These are phyloP conservation scores for Vanderwaltozyma polyspora DNA, from an alignment of 805 yeast genomes.

Conservation along the genomic window DNA sequence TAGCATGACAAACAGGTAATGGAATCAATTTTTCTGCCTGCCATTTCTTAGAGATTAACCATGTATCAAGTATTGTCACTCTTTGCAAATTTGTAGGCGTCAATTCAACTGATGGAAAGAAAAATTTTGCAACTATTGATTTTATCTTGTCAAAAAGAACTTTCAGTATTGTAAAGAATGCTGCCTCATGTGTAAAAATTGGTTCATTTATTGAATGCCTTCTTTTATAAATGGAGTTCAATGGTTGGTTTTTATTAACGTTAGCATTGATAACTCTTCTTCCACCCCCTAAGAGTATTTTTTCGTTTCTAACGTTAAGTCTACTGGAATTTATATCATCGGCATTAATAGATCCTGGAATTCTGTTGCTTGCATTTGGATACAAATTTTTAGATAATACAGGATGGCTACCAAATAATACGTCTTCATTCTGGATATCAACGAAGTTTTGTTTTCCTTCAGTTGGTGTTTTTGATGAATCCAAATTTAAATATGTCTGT, in stretches of 20 bases:
- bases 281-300: not conserved
- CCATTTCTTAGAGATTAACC: constrained; percentile 26
- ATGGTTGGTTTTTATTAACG: not conserved
- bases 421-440: not conserved
- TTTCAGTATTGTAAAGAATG: constrained; percentile 9
- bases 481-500: constrained; percentile 5
- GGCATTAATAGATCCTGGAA: not conserved
- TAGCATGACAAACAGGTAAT: constrained; percentile 56
- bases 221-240: not conserved
- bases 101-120: constrained; percentile 17
- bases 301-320: not conserved
- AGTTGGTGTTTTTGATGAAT: not conserved
- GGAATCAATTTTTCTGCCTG: constrained; percentile 53
- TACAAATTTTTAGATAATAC: not conserved
- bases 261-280: not conserved
- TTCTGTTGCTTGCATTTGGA: not conserved
- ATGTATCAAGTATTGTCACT: constrained; percentile 16
- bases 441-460: not conserved
- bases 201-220: constrained; percentile 14
- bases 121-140: constrained; percentile 9
- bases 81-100: not conserved
- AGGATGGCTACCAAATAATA: not conserved
- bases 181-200: constrained; percentile 19
- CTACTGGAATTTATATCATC: not conserved
- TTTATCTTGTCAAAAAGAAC: constrained; percentile 7